phyloP scores from a whole-genome alignment of 345 rosid species.

The sweet orange (Citrus sinensis) region DVS_A1.0 CM039164.1:10403501-10404000 shows the following conservation, averaged over 20 bases:
- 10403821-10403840: conserved; percentile 19
- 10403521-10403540: conserved; percentile 61
- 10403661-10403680: conserved; percentile 50
- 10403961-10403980: conserved; percentile 20
- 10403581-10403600: conserved; percentile 12
- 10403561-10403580: conserved; percentile 45
- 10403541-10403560: conserved; percentile 37
- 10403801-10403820: conserved; percentile 41
- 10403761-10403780: conserved; percentile 40
- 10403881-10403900: conserved; percentile 48
- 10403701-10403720: conserved; percentile 68
- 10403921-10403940: conserved; percentile 43
- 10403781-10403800: conserved; percentile 54
- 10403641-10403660: conserved; percentile 24
- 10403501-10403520: conserved; percentile 62
- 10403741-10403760: conserved; percentile 60
- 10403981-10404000: conserved; percentile 36
- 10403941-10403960: conserved; percentile 29
- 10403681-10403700: conserved; percentile 60
- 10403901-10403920: conserved; percentile 45
- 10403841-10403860: conserved; percentile 31
- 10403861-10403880: conserved; percentile 43
- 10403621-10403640: not conserved
- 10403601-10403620: not conserved
- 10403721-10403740: conserved; percentile 47